phyloP scores from a whole-genome alignment of 495 filamentous ascomycete genomes.

The Lasiosphaeria ovina region DNA sequence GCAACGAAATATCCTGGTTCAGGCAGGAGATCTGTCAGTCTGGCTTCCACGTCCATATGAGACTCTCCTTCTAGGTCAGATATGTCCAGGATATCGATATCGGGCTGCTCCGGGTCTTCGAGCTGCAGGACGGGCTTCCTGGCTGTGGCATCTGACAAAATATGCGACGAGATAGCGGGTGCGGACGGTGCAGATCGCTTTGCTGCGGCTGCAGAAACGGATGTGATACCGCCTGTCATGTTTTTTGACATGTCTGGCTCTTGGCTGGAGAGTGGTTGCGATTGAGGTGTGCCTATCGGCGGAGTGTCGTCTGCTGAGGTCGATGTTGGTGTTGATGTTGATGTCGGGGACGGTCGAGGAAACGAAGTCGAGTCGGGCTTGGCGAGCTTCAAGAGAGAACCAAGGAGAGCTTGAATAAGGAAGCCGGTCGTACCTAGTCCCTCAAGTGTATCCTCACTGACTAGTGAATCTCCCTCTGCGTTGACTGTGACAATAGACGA shows the following conservation, averaged over 20 bases:
- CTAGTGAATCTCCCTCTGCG: slow-evolving; percentile 88
- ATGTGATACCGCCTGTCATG: slow-evolving; percentile 18
- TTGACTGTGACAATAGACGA: slow-evolving; percentile 86
- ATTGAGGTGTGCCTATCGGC: slow-evolving; percentile 7
- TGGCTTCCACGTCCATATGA: slow-evolving; percentile 38
- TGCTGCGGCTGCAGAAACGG: slow-evolving; percentile 4
- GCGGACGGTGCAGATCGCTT: slow-evolving; percentile 15
- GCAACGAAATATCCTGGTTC: slow-evolving; percentile 95
- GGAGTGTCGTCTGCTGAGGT: neutral
- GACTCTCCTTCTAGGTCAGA: slow-evolving; percentile 28
- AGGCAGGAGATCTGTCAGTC: slow-evolving; percentile 54
- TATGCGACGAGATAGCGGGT: slow-evolving; percentile 3
- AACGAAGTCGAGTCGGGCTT: slow-evolving; percentile 27
- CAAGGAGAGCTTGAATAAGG: slow-evolving; percentile 67
- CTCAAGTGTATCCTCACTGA: slow-evolving; percentile 83
- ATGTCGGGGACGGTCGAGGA: slow-evolving; percentile 12
- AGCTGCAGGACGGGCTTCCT: slow-evolving; percentile 14
- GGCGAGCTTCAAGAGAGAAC: slow-evolving; percentile 60
- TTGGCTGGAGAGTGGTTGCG: slow-evolving; percentile 12
- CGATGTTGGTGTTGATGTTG: neutral
- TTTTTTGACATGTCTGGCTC: slow-evolving; percentile 11
- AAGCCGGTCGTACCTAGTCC: slow-evolving; percentile 90
- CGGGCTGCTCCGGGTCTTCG: slow-evolving; percentile 23
- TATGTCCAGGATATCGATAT: slow-evolving; percentile 24
- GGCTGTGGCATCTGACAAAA: slow-evolving; percentile 14